Evolutionary conservation across 2,329 filamentous ascomycete species (phyloP).

Genomic region (Fusarium sp.): DNA sequence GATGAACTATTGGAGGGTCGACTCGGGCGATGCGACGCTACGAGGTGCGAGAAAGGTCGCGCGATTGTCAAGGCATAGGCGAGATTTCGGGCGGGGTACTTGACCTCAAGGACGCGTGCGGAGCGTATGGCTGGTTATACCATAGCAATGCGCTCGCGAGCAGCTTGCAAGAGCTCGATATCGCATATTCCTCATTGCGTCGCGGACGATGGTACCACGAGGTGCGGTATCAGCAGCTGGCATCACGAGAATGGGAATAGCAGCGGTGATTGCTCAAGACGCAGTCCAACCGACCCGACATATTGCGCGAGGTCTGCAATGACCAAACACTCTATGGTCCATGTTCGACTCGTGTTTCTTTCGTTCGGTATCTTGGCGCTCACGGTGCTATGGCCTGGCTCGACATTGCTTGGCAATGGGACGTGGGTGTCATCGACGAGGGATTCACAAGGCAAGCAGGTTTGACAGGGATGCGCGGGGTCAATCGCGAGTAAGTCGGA

Average conservation of each 20-base stretch:
- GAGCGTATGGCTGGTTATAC: rapidly evolving
- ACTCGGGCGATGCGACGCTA: rapidly evolving
- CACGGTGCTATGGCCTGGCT: rapidly evolving
- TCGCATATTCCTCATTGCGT: too few relatives aligned
- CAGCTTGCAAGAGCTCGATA: too few relatives aligned
- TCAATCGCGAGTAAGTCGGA: rapidly evolving
- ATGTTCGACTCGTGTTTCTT: rapidly evolving
- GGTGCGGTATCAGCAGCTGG: neutral
- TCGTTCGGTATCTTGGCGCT: neutral
- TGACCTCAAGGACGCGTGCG: rapidly evolving
- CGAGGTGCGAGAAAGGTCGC: rapidly evolving
- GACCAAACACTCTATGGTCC: too few relatives aligned
- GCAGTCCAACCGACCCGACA: too few relatives aligned
- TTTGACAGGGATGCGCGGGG: rapidly evolving
- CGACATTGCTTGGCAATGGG: rapidly evolving
- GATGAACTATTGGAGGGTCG: rapidly evolving
- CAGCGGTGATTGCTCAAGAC: too few relatives aligned
- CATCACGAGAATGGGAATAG: rapidly evolving
- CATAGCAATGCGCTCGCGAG: too few relatives aligned
- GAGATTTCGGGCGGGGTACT: rapidly evolving
- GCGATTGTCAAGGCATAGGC: neutral
- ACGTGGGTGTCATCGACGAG: too few relatives aligned
- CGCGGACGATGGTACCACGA: rapidly evolving
- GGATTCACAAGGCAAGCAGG: rapidly evolving
- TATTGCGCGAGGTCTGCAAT: too few relatives aligned